Conservation (phyloP, 2,329 filamentous ascomycete genomes). For the Pyrenochaeta sp. region DNA sequence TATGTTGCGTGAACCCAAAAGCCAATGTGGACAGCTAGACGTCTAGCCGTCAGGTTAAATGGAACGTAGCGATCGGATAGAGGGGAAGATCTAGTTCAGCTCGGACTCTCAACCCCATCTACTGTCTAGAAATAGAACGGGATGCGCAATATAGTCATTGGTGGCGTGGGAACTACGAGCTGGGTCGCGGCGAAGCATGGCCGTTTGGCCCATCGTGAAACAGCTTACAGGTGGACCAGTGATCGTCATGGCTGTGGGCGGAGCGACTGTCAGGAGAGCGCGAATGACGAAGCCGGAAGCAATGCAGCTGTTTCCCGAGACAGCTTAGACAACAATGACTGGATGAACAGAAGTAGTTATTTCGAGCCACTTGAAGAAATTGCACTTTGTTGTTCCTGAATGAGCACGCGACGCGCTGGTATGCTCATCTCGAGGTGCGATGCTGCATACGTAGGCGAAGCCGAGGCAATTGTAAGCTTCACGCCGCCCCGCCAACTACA, state of each 20-base stretch:
- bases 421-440: background rate
- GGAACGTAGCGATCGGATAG: constrained; percentile 22
- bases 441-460: constrained; percentile 9
- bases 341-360: constrained; percentile 13
- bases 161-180: constrained; percentile 18
- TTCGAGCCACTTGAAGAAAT: constrained; percentile 4
- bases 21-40: constrained; percentile 19
- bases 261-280: constrained; percentile 18
- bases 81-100: constrained; percentile 21
- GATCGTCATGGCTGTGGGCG: constrained; percentile 19
- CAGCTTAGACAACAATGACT: constrained; percentile 9
- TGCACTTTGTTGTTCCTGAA: background rate
- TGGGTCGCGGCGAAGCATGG: constrained; percentile 24
- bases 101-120: constrained; percentile 16
- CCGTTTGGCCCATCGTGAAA: constrained; percentile 21
- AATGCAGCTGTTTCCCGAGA: constrained; percentile 16
- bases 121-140: constrained; percentile 25
- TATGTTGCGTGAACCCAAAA: constrained; percentile 4
- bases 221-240: constrained; percentile 23
- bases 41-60: constrained; percentile 25
- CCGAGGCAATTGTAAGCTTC: constrained; percentile 16
- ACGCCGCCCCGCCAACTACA: constrained; percentile 1
- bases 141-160: constrained; percentile 13
- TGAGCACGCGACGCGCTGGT: constrained; percentile 14
- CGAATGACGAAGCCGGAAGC: constrained; percentile 23